Evolutionary conservation across 2,329 filamentous ascomycete genomes (phyloP), one percentile per base, ranked within the genome.

Genomic region (Diaporthe caulivora): DNA sequence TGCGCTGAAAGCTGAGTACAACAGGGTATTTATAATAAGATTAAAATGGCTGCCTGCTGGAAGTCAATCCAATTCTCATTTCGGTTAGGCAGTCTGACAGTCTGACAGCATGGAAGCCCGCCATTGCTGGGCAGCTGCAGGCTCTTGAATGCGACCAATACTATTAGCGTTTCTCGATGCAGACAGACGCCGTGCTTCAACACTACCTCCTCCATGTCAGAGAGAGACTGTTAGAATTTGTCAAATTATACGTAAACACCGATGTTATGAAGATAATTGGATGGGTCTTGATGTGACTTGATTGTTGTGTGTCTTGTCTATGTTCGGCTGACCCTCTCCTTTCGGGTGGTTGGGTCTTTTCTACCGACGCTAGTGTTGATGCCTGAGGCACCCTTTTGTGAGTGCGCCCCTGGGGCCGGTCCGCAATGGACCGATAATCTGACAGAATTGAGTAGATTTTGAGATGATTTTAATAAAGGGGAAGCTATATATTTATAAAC

Each of bases 21-120:
- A 58, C 34, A 40, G 40, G 55, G 34, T 26, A 58, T 58, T 13
- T 58, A 58, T 58, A 40, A 40, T 40, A 40, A 40, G 34, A 58
- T 17, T 18, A 40, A 58, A 24, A 58, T 40, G 21, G 34, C 55
- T 58, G 55, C 55, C 55, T 58, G 55, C 34, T 11, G n/a, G 34
- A 26, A 58, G 21, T 58, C 21, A 21, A 58, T 58, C 55, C 13
- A 24, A 24, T 40, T 37, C 55, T 40, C 31, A 58, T 58, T 40
- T 58, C 24, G 34, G 55, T 58, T 58, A 58, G 55, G 31, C 34
- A 58, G 55, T 58, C 34, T 58, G 55, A 58, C 55, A 58, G 55
- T 40, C 55, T 58, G 31, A 58, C 55, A 37, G 54, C 54, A 58
- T 58, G 21, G 54, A 57, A 57, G 31, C 18, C 31, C 31, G 31